Conservation (phyloP, 768 basidiomycete genomes). For the Panaeolus papilionaceus region DNA sequence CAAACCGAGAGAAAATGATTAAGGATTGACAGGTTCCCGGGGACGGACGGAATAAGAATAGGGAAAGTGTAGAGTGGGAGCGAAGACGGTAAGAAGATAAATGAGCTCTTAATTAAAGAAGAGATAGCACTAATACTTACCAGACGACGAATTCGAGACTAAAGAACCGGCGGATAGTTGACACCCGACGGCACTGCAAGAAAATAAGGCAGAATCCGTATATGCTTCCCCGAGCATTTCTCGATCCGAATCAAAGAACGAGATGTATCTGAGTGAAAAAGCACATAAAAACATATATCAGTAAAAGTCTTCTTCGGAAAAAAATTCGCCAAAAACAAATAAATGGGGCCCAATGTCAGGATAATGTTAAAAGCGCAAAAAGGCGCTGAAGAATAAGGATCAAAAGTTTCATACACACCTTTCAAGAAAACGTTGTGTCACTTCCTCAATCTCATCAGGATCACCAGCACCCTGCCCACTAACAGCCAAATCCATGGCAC, state of each 20-base stretch:
- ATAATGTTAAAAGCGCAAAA: neutral
- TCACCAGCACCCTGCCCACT: neutral
- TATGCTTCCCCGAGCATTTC: slow-evolving; percentile 33
- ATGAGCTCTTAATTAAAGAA: neutral
- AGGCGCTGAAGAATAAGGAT: neutral
- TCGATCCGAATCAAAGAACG: slow-evolving; percentile 34
- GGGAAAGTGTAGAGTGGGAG: neutral
- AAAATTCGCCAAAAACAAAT: neutral
- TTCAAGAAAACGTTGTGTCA: neutral
- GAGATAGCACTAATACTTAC: neutral
- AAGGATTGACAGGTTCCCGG: neutral
- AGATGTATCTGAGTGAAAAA: slow-evolving; percentile 27
- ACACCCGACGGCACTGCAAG: slow-evolving; percentile 24
- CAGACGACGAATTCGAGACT: neutral
- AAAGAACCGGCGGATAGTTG: neutral
- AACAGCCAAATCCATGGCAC: neutral
- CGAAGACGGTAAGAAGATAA: neutral
- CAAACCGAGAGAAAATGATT: neutral
- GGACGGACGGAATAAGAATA: neutral
- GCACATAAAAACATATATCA: slow-evolving; percentile 13
- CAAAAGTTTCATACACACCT: slow-evolving; percentile 1
- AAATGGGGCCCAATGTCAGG: slow-evolving; percentile 3
- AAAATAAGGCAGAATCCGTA: slow-evolving; percentile 34
- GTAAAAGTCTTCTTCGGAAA: neutral
- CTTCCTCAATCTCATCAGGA: neutral